Evolutionary conservation across 441 rosid genomes (phyloP).

Genomic region (Lepidium campestre): DNA sequence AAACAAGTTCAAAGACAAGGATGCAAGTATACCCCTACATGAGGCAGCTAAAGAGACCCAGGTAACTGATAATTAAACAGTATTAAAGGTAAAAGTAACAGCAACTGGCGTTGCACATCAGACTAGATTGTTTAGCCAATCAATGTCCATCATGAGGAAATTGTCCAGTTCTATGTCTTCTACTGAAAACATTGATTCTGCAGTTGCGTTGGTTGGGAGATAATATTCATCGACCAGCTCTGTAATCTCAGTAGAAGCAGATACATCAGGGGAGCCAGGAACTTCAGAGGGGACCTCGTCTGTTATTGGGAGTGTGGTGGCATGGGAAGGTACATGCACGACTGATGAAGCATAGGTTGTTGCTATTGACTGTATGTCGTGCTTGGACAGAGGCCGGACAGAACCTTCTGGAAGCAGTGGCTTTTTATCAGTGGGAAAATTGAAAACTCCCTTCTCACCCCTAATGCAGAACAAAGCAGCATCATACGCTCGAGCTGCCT

Average conservation of each 20-base stretch:
- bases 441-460: constrained; percentile 31
- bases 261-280: constrained; percentile 14
- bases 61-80: constrained; percentile 3
- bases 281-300: constrained; percentile 17
- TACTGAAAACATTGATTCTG: constrained; percentile 15
- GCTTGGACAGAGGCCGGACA: constrained; percentile 25
- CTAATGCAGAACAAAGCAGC: constrained; percentile 37
- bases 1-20: constrained; percentile 19
- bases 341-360: constrained; percentile 25
- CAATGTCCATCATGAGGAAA: constrained; percentile 36
- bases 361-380: constrained; percentile 34
- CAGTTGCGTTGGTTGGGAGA: constrained; percentile 14
- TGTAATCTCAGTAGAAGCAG: constrained; percentile 15
- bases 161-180: constrained; percentile 33
- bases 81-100: constrained; percentile 11
- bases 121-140: constrained; percentile 31
- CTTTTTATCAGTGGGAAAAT: constrained; percentile 32
- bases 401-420: constrained; percentile 29
- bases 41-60: background rate
- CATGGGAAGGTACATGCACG: constrained; percentile 17
- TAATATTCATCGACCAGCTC: constrained; percentile 16
- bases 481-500: constrained; percentile 42
- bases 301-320: constrained; percentile 12
- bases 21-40: constrained; percentile 10
- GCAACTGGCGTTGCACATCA: constrained; percentile 5